Evolutionary conservation across 2,329 filamentous ascomycete genomes (phyloP).

Genomic region (Bipolaris oryzae): DNA sequence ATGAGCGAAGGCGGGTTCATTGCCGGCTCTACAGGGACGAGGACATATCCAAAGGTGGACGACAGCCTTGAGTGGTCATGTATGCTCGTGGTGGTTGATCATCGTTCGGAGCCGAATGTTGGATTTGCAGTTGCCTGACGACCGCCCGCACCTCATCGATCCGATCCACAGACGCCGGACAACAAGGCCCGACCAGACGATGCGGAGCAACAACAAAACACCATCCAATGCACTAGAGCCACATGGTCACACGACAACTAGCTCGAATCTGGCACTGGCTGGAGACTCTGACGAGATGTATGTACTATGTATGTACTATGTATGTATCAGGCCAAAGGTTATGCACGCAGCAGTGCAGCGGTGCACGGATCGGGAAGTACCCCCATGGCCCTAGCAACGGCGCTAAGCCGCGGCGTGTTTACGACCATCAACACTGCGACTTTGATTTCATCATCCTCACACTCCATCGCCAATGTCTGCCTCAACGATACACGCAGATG

Average conservation of each 20-base stretch:
- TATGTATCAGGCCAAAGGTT: slow-evolving; percentile 2
- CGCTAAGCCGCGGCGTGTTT: slow-evolving; percentile 18
- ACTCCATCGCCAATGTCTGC: slow-evolving; percentile 44
- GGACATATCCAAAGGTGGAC: neutral
- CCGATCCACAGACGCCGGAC: slow-evolving; percentile 23
- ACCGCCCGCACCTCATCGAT: slow-evolving; percentile 20
- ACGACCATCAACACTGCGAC: slow-evolving; percentile 29
- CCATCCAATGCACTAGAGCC: slow-evolving; percentile 3
- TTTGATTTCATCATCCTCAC: slow-evolving; percentile 32
- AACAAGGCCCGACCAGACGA: slow-evolving; percentile 1
- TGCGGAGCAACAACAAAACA: slow-evolving; percentile 1
- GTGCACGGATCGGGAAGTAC: slow-evolving; percentile 9
- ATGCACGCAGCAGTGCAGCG: slow-evolving; percentile 11
- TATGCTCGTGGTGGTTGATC: slow-evolving; percentile 3
- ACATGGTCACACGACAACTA: slow-evolving; percentile 5
- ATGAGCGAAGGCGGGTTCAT: slow-evolving; percentile 8
- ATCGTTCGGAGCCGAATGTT: slow-evolving; percentile 10
- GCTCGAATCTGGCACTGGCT: slow-evolving; percentile 1
- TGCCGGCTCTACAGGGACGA: slow-evolving; percentile 1
- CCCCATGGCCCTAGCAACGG: slow-evolving; percentile 18
- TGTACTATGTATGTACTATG: too few relatives aligned
- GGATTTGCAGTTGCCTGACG: slow-evolving; percentile 30
- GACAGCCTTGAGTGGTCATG: neutral
- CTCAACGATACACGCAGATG: slow-evolving; percentile 58
- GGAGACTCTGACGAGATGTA: neutral